These are phyloP conservation scores for Kodamaea suecica DNA, from an alignment of 1,139 yeast genomes.

Conservation along the genomic window DNA sequence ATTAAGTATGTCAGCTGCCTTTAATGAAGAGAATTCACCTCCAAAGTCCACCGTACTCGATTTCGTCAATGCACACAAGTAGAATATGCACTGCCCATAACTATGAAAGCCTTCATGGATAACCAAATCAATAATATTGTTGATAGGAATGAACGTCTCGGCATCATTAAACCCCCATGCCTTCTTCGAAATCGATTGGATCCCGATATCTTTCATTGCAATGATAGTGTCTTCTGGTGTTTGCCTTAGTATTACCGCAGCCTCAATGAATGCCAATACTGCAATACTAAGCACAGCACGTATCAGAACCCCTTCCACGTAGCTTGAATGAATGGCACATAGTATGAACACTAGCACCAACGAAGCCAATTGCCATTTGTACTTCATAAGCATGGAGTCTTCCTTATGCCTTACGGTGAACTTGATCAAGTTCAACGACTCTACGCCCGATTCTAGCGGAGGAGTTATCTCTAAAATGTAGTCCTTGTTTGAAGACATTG, in stretches of 20 bases:
- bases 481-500: conserved; percentile 35
- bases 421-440: conserved; percentile 17
- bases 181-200: conserved; percentile 29
- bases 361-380: conserved; percentile 9
- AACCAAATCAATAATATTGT: conserved; percentile 53
- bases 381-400: conserved; percentile 9
- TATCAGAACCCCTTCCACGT: neutral
- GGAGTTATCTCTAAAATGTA: conserved; percentile 30
- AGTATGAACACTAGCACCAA: neutral
- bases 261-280: conserved; percentile 9
- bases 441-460: conserved; percentile 9
- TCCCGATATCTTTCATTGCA: conserved; percentile 38
- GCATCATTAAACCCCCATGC: conserved; percentile 27
- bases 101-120: conserved; percentile 69
- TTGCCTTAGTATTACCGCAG: conserved; percentile 18
- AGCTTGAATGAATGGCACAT: neutral
- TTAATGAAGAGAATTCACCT: neutral
- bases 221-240: conserved; percentile 32
- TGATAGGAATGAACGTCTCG: conserved; percentile 47
- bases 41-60: conserved; percentile 13
- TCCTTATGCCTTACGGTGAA: conserved; percentile 20
- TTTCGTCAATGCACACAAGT: conserved; percentile 55
- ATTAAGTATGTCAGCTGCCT: neutral
- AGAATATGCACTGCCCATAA: conserved; percentile 58
- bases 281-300: conserved; percentile 6